Conservation (phyloP, 2,329 filamentous ascomycete species). For the Aschersonia sp. region DNA sequence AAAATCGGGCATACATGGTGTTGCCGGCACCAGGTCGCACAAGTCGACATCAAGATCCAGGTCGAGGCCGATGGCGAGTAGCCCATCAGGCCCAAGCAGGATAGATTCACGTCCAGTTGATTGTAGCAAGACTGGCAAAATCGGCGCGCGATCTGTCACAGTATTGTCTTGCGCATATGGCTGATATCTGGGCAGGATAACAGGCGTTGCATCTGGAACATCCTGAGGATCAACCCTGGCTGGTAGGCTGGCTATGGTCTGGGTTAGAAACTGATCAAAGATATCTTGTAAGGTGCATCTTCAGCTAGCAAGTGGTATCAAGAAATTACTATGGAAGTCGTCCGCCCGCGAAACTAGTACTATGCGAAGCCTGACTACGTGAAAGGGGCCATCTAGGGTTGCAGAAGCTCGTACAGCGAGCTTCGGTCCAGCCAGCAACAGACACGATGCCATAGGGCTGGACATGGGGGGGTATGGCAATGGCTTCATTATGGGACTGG, state of each 20-base stretch:
- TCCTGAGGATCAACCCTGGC: conserved; percentile 29
- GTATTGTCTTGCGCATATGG: conserved; percentile 19
- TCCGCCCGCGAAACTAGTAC: not conserved
- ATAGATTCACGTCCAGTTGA: conserved; percentile 33
- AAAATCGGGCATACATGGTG: conserved; percentile 37
- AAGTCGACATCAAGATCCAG: conserved; percentile 34
- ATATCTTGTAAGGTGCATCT: not conserved
- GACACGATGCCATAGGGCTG: not conserved
- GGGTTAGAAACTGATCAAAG: conserved; percentile 2
- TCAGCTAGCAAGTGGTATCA: no score
- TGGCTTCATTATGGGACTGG: not conserved
- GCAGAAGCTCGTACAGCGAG: not conserved
- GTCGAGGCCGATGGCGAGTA: conserved; percentile 43
- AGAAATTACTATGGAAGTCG: not conserved
- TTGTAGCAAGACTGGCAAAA: conserved; percentile 30
- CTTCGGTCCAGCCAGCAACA: not conserved
- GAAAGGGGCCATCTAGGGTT: not conserved
- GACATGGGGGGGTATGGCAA: not conserved
- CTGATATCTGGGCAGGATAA: conserved; percentile 33
- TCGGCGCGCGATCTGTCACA: conserved; percentile 23
- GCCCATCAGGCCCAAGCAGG: conserved; percentile 26
- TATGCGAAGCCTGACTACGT: not conserved
- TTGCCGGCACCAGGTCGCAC: conserved; percentile 37
- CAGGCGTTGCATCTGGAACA: conserved; percentile 40
- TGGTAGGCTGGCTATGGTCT: conserved; percentile 14